These are phyloP conservation scores for Viridothelium virens DNA, from an alignment of 495 filamentous ascomycete species.

Conservation along the genomic window DNA sequence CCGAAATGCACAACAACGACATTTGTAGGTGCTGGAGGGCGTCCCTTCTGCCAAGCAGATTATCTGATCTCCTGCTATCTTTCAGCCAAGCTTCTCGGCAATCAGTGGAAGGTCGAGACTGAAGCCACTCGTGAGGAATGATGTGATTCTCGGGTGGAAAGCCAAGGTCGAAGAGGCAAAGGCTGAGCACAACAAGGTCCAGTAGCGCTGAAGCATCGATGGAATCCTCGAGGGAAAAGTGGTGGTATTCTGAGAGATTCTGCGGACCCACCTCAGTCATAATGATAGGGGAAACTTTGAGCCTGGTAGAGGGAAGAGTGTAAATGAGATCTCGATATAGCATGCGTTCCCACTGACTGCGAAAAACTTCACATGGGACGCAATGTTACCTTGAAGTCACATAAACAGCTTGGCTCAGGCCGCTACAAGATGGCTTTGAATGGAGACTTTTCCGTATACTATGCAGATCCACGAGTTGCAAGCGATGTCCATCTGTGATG, in stretches of 20 bases:
- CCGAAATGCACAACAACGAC: constrained; percentile 38
- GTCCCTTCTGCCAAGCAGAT: background rate
- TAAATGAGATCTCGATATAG: no score
- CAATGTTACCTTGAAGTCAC: background rate
- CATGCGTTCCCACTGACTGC: no score
- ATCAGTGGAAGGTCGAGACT: constrained; percentile 7
- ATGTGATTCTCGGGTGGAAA: background rate
- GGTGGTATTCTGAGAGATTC: background rate
- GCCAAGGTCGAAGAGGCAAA: constrained; percentile 6
- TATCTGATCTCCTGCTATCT: background rate
- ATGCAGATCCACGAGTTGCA: background rate
- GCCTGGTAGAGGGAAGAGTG: no score
- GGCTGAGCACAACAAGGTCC: constrained; percentile 6
- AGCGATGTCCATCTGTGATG: background rate
- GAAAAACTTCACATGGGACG: no score
- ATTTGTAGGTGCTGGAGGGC: constrained; percentile 39
- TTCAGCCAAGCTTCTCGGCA: background rate
- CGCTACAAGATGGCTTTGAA: background rate
- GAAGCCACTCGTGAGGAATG: constrained; percentile 1
- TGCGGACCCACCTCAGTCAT: background rate
- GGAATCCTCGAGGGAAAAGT: background rate
- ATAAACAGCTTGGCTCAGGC: background rate
- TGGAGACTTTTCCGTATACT: background rate
- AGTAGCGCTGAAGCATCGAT: background rate
- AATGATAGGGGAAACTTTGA: no score